Percentiles rank a stretch among this genome's conserved stretches.
Evolutionary conservation across 2,329 filamentous ascomycete genomes (phyloP).

Genomic region (Microdochium bolleyi): DNA sequence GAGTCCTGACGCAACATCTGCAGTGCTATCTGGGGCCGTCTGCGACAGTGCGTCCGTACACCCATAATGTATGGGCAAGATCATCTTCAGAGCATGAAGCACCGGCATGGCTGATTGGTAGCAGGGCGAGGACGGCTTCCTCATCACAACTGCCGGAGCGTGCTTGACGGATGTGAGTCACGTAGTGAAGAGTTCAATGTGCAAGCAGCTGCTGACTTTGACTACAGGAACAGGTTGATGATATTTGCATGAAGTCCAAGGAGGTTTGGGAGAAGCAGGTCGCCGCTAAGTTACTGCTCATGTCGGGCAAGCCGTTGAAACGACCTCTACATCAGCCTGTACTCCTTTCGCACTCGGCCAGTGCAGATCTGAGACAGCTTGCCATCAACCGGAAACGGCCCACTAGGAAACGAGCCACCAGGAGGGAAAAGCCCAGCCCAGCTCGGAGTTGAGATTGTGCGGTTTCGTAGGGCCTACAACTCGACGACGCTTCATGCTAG

Average conservation of each 20-base stretch:
- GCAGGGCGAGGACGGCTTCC: constrained; percentile 52
- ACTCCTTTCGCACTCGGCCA: constrained; percentile 34
- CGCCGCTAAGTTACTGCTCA: constrained; percentile 37
- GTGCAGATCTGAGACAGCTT: constrained; percentile 23
- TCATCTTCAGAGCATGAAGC: constrained; percentile 5
- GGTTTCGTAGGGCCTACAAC: too few relatives aligned
- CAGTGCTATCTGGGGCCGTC: constrained; percentile 51
- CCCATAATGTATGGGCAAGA: constrained; percentile 37
- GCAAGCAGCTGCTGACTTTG: constrained; percentile 3
- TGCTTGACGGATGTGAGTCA: constrained; percentile 50
- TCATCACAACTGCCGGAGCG: constrained; percentile 49
- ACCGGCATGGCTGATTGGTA: constrained; percentile 3
- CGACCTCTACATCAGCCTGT: constrained; percentile 49
- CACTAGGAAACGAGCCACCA: constrained; percentile 3
- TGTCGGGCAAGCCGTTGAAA: constrained; percentile 42
- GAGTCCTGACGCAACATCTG: constrained; percentile 49
- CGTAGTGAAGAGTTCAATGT: constrained; percentile 1
- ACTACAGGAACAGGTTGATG: constrained; percentile 52
- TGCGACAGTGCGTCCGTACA: constrained; percentile 48
- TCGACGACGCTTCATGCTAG: too few relatives aligned
- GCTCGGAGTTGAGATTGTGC: not conserved
- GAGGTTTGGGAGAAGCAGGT: constrained; percentile 50
- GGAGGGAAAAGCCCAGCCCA: not conserved
- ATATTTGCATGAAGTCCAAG: constrained; percentile 51
- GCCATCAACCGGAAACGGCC: constrained; percentile 23